Evolutionary conservation across 2,329 filamentous ascomycete species (phyloP).

Genomic region (Botrytis tulipae): DNA sequence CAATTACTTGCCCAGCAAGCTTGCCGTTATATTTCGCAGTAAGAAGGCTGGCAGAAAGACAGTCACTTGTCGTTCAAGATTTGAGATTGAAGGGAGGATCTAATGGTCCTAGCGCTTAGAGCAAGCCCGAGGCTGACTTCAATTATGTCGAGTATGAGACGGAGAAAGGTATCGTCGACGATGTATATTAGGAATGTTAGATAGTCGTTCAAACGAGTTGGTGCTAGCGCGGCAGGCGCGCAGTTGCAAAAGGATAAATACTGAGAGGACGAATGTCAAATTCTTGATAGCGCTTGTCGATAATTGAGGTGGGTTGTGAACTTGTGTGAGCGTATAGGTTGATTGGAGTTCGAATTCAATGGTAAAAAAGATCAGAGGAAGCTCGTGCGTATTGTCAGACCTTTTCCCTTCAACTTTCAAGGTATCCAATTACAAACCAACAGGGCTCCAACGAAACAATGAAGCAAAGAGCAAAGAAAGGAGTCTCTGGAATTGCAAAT

Average conservation of each 20-base stretch:
- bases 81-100: not conserved
- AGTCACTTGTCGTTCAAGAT: not conserved
- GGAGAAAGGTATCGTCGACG: not conserved
- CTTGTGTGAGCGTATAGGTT: conserved; percentile 4
- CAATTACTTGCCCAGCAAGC: conserved; percentile 37
- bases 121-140: not conserved
- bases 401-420: conserved; percentile 4
- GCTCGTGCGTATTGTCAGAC: conserved; percentile 19
- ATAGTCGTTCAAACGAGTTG: not conserved
- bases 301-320: not conserved
- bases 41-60: conserved; percentile 14
- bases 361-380: conserved; percentile 18
- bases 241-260: not conserved
- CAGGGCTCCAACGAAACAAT: not conserved
- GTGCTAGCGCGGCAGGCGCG: conserved; percentile 13
- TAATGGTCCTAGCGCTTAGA: conserved; percentile 9
- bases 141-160: conserved; percentile 1
- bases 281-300: conserved; percentile 11
- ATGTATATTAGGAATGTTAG: conserved; percentile 7
- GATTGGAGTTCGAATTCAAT: conserved; percentile 7
- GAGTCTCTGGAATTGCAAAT: not conserved
- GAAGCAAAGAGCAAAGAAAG: not conserved
- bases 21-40: conserved; percentile 24
- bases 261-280: not conserved
- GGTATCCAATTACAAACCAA: conserved; percentile 14